Conservation (phyloP, 345 rosid genomes). For the Boechera stricta region DNA sequence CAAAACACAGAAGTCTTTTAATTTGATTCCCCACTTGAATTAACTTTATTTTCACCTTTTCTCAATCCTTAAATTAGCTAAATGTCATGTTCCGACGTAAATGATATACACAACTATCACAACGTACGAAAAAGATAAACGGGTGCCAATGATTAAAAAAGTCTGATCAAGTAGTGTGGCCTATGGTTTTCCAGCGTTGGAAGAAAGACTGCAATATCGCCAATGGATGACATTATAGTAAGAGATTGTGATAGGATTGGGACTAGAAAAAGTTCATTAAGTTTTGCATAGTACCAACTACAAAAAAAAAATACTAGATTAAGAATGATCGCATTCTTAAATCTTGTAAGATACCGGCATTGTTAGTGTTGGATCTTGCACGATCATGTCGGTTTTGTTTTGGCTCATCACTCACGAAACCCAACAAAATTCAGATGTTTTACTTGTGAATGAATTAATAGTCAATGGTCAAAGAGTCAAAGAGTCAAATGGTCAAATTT, state of each 20-base stretch:
- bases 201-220: background rate
- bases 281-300: background rate
- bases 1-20: constrained; percentile 1
- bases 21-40: constrained; percentile 23
- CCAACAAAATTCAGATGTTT: too few species aligned
- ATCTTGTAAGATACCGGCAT: background rate
- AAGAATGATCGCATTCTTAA: background rate
- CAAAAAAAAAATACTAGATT: background rate
- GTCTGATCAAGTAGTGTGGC: background rate
- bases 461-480: too few species aligned
- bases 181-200: background rate
- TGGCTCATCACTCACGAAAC: too few species aligned
- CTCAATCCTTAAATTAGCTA: constrained; percentile 14
- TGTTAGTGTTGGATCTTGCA: too few species aligned
- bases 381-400: too few species aligned
- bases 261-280: constrained; percentile 1
- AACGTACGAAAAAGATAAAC: background rate
- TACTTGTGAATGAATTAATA: too few species aligned
- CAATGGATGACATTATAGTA: background rate
- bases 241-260: background rate
- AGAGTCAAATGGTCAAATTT: too few species aligned
- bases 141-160: background rate
- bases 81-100: constrained; percentile 3
- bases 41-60: background rate
- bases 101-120: background rate